Conservation (phyloP, 371 early-diverging fungal species). For the Zychaea mexicana region DNA sequence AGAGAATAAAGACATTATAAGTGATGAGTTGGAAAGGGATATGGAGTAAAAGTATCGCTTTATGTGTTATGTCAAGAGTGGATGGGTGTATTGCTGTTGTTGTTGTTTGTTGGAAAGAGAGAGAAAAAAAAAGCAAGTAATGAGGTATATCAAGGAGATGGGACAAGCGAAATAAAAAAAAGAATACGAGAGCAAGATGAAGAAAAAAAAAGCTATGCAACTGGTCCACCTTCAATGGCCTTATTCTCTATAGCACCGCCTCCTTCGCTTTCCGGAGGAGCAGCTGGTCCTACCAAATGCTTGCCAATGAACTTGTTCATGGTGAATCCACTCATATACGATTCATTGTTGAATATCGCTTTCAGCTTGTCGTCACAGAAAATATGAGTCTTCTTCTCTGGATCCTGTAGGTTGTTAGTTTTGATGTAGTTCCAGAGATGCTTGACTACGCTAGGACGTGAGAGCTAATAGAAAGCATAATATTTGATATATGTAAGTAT, state of each 20-base stretch:
- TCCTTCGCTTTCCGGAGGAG: background rate
- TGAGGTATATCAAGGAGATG: too few relatives aligned
- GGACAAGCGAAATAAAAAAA: too few relatives aligned
- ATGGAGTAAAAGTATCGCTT: too few relatives aligned
- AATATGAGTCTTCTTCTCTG: conserved; percentile 35
- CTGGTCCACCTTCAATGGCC: background rate
- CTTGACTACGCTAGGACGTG: conserved; percentile 48
- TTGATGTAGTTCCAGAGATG: conserved; percentile 53
- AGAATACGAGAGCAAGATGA: too few relatives aligned
- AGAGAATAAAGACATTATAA: too few relatives aligned
- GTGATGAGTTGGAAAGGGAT: too few relatives aligned
- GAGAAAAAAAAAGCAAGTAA: too few relatives aligned
- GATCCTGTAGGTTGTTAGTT: conserved; percentile 47
- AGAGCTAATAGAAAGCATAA: conserved; percentile 17
- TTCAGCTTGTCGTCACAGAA: conserved; percentile 41
- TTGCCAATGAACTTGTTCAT: conserved; percentile 47
- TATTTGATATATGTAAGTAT: background rate
- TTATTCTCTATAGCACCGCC: background rate
- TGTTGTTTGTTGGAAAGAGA: too few relatives aligned
- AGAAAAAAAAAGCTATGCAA: too few relatives aligned
- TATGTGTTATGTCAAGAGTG: too few relatives aligned
- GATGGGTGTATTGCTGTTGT: too few relatives aligned
- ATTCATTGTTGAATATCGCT: conserved; percentile 26
- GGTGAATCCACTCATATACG: conserved; percentile 26
- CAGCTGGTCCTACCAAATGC: conserved; percentile 28